Conservation (phyloP, 2,329 filamentous ascomycete species). For the Thelonectria rubi region DNA sequence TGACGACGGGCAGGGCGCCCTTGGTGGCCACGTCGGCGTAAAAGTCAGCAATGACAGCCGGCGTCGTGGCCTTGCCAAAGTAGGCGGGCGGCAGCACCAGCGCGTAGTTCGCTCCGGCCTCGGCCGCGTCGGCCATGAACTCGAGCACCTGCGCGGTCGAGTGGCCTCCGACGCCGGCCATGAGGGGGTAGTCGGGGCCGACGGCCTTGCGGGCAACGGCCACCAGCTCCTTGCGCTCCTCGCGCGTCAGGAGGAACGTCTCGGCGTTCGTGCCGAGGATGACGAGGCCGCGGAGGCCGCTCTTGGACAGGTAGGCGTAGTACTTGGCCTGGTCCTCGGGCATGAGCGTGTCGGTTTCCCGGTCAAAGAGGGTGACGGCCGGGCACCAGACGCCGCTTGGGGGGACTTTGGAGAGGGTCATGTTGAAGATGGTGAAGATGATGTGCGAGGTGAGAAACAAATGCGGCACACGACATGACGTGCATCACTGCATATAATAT, state of each 20-base stretch:
- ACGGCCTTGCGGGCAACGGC: conserved; percentile 74
- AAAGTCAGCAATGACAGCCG: conserved; percentile 66
- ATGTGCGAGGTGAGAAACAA: neutral
- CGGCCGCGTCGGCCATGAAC: conserved; percentile 66
- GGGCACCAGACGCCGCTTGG: conserved; percentile 58
- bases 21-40: conserved; percentile 64
- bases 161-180: conserved; percentile 74
- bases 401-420: conserved; percentile 33
- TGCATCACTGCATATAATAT: conserved; percentile 15
- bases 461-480: neutral
- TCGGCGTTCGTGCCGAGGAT: conserved; percentile 66
- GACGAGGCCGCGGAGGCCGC: conserved; percentile 61
- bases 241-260: conserved; percentile 64
- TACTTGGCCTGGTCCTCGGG: conserved; percentile 59
- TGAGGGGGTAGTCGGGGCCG: conserved; percentile 86
- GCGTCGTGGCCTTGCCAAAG: conserved; percentile 69
- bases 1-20: conserved; percentile 65
- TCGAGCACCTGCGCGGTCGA: conserved; percentile 71
- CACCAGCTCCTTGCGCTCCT: conserved; percentile 66
- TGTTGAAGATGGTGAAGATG: conserved; percentile 1
- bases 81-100: conserved; percentile 71
- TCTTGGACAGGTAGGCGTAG: conserved; percentile 59
- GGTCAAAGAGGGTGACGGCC: conserved; percentile 64
- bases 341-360: conserved; percentile 57
- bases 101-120: conserved; percentile 68